Evolutionary conservation across 331 rosid species (phyloP).

Genomic region (Cydonia oblonga): DNA sequence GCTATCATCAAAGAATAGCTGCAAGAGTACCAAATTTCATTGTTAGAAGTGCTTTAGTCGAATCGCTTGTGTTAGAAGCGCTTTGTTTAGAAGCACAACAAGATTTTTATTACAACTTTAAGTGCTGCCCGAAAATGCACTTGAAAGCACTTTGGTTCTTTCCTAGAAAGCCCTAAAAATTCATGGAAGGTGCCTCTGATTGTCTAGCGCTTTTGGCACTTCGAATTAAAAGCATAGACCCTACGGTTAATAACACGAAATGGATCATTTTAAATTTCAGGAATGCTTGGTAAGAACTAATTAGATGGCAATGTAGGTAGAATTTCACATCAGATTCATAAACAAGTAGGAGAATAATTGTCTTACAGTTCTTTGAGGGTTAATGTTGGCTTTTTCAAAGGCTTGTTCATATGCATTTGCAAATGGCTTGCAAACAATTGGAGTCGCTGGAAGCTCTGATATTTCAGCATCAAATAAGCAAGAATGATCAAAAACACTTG

Average conservation of each 20-base stretch:
- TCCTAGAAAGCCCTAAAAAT: neutral
- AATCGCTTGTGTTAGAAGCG: neutral
- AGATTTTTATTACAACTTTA: neutral
- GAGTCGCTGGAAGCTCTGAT: neutral
- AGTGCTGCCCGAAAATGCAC: neutral
- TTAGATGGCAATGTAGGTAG: neutral
- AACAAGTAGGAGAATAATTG: neutral
- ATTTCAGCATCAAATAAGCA: neutral
- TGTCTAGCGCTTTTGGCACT: neutral
- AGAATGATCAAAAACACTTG: neutral
- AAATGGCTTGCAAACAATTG: conserved; percentile 14
- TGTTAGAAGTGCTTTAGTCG: neutral
- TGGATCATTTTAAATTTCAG: neutral
- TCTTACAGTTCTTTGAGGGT: conserved; percentile 14
- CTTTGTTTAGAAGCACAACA: neutral
- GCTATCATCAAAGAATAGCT: conserved; percentile 14
- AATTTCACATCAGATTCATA: neutral
- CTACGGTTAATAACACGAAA: neutral
- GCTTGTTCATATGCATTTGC: conserved; percentile 10
- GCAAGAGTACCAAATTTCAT: neutral
- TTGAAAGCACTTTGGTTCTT: neutral
- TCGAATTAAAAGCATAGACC: neutral
- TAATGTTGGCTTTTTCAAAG: conserved; percentile 5
- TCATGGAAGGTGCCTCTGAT: neutral
- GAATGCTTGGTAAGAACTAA: neutral